Percentiles rank a stretch among this genome's conserved stretches.
These are phyloP conservation scores for Blastocystis sp. DNA, from an alignment of 352 stramenopile genomes.

Conservation along the genomic window DNA sequence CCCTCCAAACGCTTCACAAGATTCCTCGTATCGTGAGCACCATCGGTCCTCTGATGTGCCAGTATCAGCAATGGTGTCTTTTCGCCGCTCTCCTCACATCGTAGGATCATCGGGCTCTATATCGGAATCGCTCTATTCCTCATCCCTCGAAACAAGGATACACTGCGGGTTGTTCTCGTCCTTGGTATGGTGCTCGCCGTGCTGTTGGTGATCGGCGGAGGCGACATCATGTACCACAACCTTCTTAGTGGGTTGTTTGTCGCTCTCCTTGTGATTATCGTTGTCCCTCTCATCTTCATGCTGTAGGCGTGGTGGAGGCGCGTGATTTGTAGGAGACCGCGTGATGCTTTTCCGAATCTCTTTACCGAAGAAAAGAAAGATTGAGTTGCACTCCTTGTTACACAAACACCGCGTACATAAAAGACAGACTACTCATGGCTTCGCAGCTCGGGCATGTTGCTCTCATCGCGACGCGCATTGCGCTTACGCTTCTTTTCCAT, in stretches of 20 bases:
- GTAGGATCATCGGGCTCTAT: slow-evolving; percentile 52
- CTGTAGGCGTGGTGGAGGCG: not conserved
- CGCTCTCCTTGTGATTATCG: slow-evolving; percentile 9
- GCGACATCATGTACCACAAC: slow-evolving; percentile 9
- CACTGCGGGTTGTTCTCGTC: slow-evolving; percentile 11
- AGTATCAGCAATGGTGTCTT: slow-evolving; percentile 53
- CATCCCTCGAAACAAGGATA: slow-evolving; percentile 16
- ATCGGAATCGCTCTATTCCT: slow-evolving; percentile 13
- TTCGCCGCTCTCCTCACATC: not conserved
- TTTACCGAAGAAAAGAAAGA: slow-evolving; percentile 64
- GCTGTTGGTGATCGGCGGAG: slow-evolving; percentile 24
- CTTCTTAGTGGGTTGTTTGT: slow-evolving; percentile 38
- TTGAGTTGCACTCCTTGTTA: slow-evolving; percentile 57
- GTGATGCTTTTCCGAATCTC: not conserved
- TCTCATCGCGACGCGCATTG: slow-evolving; percentile 54
- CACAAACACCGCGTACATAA: not conserved
- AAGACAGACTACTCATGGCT: slow-evolving; percentile 5
- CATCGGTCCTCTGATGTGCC: slow-evolving; percentile 44
- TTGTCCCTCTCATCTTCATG: not conserved
- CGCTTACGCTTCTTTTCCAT: slow-evolving; percentile 73
- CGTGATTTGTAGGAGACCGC: not conserved
- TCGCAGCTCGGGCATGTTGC: slow-evolving; percentile 38
- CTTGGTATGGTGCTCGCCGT: not conserved
- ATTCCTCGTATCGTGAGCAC: slow-evolving; percentile 37
- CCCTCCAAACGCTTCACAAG: slow-evolving; percentile 23